These are phyloP conservation scores for Knufia petricola DNA, from an alignment of 2,329 filamentous ascomycete genomes.

Conservation along the genomic window DNA sequence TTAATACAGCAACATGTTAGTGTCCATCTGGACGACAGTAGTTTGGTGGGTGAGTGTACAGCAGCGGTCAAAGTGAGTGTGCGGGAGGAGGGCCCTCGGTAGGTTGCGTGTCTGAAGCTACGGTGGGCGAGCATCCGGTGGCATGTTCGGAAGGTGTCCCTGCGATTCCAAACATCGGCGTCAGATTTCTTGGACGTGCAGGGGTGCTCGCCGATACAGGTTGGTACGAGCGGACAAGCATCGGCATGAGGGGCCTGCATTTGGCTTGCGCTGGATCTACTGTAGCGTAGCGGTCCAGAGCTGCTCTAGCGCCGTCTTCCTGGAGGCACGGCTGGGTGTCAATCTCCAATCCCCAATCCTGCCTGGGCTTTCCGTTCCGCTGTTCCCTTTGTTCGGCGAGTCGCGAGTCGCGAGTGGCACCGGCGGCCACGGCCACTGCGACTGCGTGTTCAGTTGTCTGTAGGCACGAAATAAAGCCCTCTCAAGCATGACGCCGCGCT, in stretches of 20 bases:
- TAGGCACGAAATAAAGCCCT: background rate
- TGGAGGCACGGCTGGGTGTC: background rate
- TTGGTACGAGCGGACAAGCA: background rate
- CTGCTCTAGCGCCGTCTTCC: slow-evolving; percentile 1
- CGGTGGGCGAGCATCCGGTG: background rate
- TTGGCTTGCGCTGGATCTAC: background rate
- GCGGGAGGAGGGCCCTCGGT: no score
- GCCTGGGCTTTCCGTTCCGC: slow-evolving; percentile 9
- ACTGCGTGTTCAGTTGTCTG: no score
- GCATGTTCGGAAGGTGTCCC: slow-evolving; percentile 1
- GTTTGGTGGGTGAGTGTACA: no score
- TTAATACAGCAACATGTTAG: no score
- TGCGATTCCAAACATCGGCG: background rate
- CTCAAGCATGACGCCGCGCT: slow-evolving; percentile 5
- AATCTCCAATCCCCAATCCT: slow-evolving; percentile 4
- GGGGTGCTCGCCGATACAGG: background rate
- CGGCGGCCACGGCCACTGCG: no score
- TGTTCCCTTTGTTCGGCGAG: background rate
- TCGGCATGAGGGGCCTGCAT: background rate
- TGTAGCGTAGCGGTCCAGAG: slow-evolving; percentile 3
- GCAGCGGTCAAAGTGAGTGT: no score
- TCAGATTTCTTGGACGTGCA: background rate
- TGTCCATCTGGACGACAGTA: no score
- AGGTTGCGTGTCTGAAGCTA: no score
- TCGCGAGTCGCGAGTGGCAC: no score